These are phyloP conservation scores for Babesia gibsoni DNA, from an alignment of 169 alveolate genomes.

Conservation along the genomic window DNA sequence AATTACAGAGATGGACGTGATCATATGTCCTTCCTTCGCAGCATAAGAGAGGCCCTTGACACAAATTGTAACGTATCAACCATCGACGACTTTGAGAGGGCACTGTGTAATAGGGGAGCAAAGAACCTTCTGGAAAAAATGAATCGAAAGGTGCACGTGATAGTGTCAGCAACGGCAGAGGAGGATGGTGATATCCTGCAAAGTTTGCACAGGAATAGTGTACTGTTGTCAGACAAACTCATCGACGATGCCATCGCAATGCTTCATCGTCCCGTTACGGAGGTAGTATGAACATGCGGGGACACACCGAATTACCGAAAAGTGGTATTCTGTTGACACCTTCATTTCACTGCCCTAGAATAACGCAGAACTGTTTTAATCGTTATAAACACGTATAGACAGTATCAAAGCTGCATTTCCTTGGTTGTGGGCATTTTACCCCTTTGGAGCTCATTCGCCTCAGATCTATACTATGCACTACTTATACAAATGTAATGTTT, in stretches of 20 bases:
- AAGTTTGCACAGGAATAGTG: background rate
- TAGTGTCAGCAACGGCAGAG: background rate
- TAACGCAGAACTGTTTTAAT: no score
- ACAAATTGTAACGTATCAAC: background rate
- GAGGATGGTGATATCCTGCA: background rate
- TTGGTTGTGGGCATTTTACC: no score
- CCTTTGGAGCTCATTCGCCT: no score
- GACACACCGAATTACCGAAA: no score
- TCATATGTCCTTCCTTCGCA: constrained; percentile 57
- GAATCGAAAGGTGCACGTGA: constrained; percentile 8
- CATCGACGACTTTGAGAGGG: constrained; percentile 3
- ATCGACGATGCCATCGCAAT: constrained; percentile 13
- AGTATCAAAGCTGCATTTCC: no score
- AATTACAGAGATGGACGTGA: constrained; percentile 62
- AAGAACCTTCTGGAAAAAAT: background rate
- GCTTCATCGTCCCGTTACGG: no score
- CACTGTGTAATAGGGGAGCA: background rate
- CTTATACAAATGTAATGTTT: no score
- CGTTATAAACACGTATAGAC: no score
- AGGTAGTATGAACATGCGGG: no score
- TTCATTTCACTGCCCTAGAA: no score
- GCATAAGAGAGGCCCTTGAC: constrained; percentile 18
- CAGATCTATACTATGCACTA: no score
- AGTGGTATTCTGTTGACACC: no score
- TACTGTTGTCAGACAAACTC: constrained; percentile 2